phyloP scores from a whole-genome alignment of 257 asterid genomes.

The Solanum appendiculatum region DNA sequence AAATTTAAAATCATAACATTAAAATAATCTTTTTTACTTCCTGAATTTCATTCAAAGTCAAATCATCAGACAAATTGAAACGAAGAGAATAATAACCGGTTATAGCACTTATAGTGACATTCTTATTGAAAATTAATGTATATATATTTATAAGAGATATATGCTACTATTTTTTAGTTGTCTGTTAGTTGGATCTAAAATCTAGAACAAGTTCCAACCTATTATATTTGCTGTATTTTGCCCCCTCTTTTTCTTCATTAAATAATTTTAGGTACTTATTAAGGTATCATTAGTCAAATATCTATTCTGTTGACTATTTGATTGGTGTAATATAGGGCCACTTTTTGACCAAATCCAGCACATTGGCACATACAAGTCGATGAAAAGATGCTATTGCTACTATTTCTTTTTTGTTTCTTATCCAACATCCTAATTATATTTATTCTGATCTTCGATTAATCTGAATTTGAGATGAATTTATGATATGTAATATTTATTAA shows the following conservation, averaged over 20 bases:
- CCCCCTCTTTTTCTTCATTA: not conserved
- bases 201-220: not conserved
- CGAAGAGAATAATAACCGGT: fast-evolving
- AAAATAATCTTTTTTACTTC: not conserved
- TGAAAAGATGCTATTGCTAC: not conserved
- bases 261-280: not conserved
- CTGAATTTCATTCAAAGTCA: not conserved
- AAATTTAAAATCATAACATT: no score
- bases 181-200: not conserved
- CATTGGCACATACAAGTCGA: not conserved
- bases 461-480: fast-evolving
- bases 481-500: not conserved
- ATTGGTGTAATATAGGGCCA: not conserved
- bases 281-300: not conserved
- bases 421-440: not conserved
- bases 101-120: not conserved
- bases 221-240: not conserved
- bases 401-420: not conserved
- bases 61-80: not conserved
- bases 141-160: not conserved
- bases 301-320: not conserved
- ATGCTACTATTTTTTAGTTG: not conserved
- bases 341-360: not conserved
- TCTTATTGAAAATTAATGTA: not conserved
- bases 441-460: not conserved